phyloP scores from a whole-genome alignment of 768 basidiomycete species.

The Pleurotus sapidus region DNA sequence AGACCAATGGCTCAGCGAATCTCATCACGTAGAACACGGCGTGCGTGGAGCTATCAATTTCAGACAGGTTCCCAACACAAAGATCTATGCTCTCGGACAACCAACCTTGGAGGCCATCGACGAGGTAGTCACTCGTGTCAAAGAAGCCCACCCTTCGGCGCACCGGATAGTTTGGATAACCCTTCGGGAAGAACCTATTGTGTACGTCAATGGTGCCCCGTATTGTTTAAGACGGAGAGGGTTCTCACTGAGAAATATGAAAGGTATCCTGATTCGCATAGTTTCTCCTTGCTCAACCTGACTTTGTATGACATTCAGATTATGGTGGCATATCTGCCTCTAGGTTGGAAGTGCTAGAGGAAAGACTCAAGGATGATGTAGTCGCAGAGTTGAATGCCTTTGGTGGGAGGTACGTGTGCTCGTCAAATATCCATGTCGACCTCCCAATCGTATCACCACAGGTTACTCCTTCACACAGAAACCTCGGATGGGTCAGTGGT shows the following conservation, averaged over 20 bases:
- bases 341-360: constrained; percentile 87
- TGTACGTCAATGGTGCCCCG: constrained; percentile 90
- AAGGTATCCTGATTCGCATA: constrained; percentile 43
- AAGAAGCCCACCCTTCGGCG: constrained; percentile 54
- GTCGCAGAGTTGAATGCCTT: constrained; percentile 78
- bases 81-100: constrained; percentile 91
- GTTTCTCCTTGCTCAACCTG: no score
- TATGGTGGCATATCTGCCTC: constrained; percentile 94
- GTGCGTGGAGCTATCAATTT: constrained; percentile 96
- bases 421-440: no score
- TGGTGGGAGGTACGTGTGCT: constrained; percentile 64
- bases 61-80: constrained; percentile 74
- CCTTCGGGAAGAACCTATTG: constrained; percentile 88
- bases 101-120: constrained; percentile 87
- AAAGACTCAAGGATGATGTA: constrained; percentile 86
- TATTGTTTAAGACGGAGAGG: constrained; percentile 87
- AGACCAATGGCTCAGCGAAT: constrained; percentile 85
- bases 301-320: constrained; percentile 41
- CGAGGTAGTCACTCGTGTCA: constrained; percentile 68
- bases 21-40: constrained; percentile 57
- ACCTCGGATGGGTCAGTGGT: constrained; percentile 82
- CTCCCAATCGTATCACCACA: constrained; percentile 19
- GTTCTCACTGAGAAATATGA: constrained; percentile 91
- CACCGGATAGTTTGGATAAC: constrained; percentile 85
- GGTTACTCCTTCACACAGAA: constrained; percentile 88